phyloP scores from a whole-genome alignment of 1,139 yeast genomes.

The Candida frijolesensis region DNA sequence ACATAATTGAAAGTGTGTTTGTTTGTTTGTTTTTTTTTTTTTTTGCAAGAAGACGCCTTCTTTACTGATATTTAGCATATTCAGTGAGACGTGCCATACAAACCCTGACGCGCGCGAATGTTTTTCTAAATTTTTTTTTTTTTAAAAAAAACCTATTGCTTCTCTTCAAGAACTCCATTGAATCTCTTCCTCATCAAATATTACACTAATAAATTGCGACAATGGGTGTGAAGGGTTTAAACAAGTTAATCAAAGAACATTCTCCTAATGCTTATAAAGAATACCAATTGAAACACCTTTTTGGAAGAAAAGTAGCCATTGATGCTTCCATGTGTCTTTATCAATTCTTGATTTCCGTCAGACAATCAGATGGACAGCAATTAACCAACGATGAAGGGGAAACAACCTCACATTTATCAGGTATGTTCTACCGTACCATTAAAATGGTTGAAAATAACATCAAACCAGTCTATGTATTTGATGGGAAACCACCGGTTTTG shows the following conservation, averaged over 20 bases:
- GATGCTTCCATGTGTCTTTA: conserved; percentile 90
- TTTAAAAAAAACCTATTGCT: neutral
- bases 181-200: neutral
- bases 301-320: conserved; percentile 95
- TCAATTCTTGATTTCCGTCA: conserved; percentile 91
- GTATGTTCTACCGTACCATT: conserved; percentile 90
- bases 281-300: conserved; percentile 79
- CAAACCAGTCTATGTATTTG: conserved; percentile 95
- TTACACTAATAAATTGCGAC: neutral
- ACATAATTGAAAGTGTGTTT: neutral
- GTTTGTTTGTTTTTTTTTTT: neutral
- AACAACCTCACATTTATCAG: conserved; percentile 94
- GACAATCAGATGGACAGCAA: conserved; percentile 97
- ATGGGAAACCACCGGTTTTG: conserved; percentile 91
- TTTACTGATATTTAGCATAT: neutral
- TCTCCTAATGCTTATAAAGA: conserved; percentile 82
- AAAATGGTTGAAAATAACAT: conserved; percentile 88
- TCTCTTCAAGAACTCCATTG: neutral
- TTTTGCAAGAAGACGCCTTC: neutral
- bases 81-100: neutral
- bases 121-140: neutral
- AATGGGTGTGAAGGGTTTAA: conserved; percentile 85
- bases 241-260: conserved; percentile 80
- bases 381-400: conserved; percentile 87
- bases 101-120: neutral